Percentiles rank a stretch among this genome's conserved stretches.
Evolutionary conservation across 2,329 filamentous ascomycete species (phyloP).

Genomic region (Ascochyta lentis): DNA sequence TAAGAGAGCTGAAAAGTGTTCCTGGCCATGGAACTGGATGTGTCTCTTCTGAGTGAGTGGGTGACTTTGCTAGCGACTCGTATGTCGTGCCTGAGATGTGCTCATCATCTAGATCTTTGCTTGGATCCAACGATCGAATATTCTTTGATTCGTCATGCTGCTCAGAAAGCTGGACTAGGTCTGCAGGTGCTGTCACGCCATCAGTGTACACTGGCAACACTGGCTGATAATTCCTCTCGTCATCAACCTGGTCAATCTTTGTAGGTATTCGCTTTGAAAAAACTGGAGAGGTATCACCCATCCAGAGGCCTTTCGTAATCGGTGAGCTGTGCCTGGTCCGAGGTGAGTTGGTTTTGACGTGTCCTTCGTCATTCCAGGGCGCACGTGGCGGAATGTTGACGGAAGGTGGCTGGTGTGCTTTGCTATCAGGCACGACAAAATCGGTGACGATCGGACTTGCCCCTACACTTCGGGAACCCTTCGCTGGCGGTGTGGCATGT

Average conservation of each 20-base stretch:
- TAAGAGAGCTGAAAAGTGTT: neutral
- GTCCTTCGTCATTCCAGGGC: neutral
- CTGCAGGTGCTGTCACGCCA: slow-evolving; percentile 2
- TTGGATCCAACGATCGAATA: neutral
- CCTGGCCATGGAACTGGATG: neutral
- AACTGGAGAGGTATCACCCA: slow-evolving; percentile 8
- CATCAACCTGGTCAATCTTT: neutral
- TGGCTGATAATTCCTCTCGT: neutral
- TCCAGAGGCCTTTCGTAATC: slow-evolving; percentile 11
- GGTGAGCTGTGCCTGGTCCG: slow-evolving; percentile 1
- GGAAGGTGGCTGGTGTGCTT: neutral
- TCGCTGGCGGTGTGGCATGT: slow-evolving; percentile 31
- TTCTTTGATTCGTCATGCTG: neutral
- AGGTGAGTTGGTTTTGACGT: neutral
- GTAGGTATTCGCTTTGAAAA: neutral
- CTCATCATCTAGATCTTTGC: neutral
- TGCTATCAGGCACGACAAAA: slow-evolving; percentile 1
- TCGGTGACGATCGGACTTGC: slow-evolving; percentile 10
- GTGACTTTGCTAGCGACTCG: neutral
- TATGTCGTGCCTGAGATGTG: neutral
- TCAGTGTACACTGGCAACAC: slow-evolving; percentile 2
- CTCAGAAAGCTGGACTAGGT: neutral
- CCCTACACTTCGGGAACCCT: slow-evolving; percentile 12
- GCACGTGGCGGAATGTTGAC: neutral
- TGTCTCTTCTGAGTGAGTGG: neutral